Conservation (phyloP, 768 basidiomycete genomes). For the Pleurotus salmoneostramineus region DNA sequence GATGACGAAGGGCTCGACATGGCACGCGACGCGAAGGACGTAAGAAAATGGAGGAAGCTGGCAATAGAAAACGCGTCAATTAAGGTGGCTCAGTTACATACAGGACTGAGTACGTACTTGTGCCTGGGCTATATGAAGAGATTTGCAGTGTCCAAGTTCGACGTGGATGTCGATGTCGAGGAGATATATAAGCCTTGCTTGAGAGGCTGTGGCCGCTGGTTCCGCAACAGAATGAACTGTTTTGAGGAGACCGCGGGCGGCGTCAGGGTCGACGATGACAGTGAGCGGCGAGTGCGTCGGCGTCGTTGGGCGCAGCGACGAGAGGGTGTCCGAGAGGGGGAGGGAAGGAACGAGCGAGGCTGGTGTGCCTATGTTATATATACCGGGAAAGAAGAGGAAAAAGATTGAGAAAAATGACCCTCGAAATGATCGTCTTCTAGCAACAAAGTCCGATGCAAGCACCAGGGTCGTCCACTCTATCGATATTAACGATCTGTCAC, state of each 20-base stretch:
- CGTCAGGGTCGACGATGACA: background rate
- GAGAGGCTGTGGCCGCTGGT: constrained; percentile 2
- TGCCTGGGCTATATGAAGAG: background rate
- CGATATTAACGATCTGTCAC: background rate
- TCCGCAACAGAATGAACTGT: constrained; percentile 6
- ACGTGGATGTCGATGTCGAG: background rate
- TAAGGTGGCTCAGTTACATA: background rate
- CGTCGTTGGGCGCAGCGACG: background rate
- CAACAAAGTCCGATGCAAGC: background rate
- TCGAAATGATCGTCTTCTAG: background rate
- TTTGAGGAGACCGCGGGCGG: background rate
- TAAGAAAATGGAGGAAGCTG: background rate
- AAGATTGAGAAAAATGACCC: constrained; percentile 1
- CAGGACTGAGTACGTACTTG: background rate
- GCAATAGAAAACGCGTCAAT: background rate
- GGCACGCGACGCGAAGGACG: background rate
- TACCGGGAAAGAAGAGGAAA: background rate
- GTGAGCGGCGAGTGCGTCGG: background rate
- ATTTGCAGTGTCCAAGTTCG: background rate
- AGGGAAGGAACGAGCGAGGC: background rate
- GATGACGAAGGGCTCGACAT: constrained; percentile 3
- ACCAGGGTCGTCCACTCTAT: constrained; percentile 1
- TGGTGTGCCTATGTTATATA: background rate
- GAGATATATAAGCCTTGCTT: background rate
- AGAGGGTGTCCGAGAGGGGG: background rate